Evolutionary conservation across 2,329 filamentous ascomycete genomes (phyloP).

Genomic region (Aspergillus sojae): DNA sequence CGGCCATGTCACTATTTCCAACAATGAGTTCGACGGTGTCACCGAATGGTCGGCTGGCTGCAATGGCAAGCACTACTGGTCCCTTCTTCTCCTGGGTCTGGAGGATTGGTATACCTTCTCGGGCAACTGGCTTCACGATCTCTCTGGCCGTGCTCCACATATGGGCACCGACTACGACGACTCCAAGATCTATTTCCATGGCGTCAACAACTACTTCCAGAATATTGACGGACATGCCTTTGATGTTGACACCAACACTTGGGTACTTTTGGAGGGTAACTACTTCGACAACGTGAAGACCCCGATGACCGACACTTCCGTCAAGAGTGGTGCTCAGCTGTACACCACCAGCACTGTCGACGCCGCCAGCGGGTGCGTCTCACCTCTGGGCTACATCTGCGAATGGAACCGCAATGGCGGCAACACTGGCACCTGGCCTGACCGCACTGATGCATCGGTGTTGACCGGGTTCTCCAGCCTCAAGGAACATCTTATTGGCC

Average conservation of each 20-base stretch:
- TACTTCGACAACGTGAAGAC: constrained; percentile 49
- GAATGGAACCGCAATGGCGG: constrained; percentile 8
- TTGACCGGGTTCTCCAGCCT: neutral
- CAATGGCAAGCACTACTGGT: constrained; percentile 61
- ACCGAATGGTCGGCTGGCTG: constrained; percentile 58
- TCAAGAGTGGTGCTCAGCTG: constrained; percentile 1
- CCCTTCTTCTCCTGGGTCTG: constrained; percentile 53
- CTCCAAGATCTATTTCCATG: constrained; percentile 54
- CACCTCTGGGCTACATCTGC: constrained; percentile 6
- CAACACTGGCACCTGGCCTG: constrained; percentile 2
- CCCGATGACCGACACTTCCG: constrained; percentile 18
- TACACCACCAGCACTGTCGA: constrained; percentile 1
- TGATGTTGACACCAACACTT: constrained; percentile 28
- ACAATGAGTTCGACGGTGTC: constrained; percentile 60
- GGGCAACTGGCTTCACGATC: constrained; percentile 61
- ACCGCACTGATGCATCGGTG: neutral
- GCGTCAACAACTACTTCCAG: constrained; percentile 40
- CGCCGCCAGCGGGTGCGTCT: neutral
- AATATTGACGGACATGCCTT: constrained; percentile 49
- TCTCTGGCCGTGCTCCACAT: constrained; percentile 58
- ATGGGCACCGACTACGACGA: constrained; percentile 37
- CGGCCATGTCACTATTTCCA: constrained; percentile 62
- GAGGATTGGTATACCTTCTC: constrained; percentile 60
- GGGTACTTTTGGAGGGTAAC: constrained; percentile 49
- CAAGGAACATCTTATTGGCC: neutral